Evolutionary conservation across 345 rosid species (phyloP).

Genomic region (Eucalyptus tenuipes): DNA sequence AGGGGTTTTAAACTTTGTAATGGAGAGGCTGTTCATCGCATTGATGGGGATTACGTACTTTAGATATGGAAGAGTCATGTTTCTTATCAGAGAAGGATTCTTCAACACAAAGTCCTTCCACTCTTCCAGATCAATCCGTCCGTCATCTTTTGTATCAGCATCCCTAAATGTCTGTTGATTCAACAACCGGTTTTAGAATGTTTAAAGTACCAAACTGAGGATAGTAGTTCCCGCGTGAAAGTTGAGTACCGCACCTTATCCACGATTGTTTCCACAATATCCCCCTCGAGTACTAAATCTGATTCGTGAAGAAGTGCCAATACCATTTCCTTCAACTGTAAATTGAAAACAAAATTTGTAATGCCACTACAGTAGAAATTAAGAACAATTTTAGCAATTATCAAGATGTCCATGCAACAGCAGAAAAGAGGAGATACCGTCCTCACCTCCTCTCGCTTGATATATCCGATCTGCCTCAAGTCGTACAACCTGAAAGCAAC

Average conservation of each 20-base stretch:
- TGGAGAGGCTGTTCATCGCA: neutral
- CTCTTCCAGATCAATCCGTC: slow-evolving; percentile 63
- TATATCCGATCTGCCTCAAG: slow-evolving; percentile 43
- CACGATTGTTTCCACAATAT: slow-evolving; percentile 51
- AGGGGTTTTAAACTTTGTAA: neutral
- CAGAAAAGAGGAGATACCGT: neutral
- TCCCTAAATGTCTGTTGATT: slow-evolving; percentile 39
- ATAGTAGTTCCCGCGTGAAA: neutral
- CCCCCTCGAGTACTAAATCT: slow-evolving; percentile 49
- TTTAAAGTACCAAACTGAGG: neutral
- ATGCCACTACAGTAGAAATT: neutral
- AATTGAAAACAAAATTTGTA: neutral
- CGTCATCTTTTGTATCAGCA: slow-evolving; percentile 55
- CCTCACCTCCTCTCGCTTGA: slow-evolving; percentile 43
- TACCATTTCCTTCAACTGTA: slow-evolving; percentile 78
- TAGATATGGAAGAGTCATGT: slow-evolving; percentile 79
- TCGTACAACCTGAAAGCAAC: slow-evolving; percentile 62
- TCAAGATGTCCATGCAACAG: neutral
- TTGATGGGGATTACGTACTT: slow-evolving; percentile 24
- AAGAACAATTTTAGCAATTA: neutral
- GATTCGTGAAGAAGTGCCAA: slow-evolving; percentile 75
- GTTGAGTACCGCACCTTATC: slow-evolving; percentile 34
- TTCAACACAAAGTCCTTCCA: slow-evolving; percentile 63
- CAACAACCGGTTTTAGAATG: neutral
- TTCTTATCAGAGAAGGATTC: slow-evolving; percentile 66